phyloP scores from a whole-genome alignment of 148 eudicot species.

The Nepenthes gracilis region DNA sequence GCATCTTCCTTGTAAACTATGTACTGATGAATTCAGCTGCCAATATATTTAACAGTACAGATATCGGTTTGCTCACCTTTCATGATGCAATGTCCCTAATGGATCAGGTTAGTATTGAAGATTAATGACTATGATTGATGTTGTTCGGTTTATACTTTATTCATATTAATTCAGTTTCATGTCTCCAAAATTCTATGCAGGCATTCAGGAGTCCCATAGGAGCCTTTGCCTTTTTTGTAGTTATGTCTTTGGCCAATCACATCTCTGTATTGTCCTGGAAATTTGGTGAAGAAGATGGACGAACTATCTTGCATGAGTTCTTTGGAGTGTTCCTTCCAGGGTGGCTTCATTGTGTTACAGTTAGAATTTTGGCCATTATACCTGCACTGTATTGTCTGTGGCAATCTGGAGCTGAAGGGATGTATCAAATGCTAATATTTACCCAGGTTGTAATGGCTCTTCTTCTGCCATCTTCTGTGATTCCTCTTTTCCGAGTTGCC shows the following conservation, averaged over 20 bases:
- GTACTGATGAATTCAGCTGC: slow-evolving; percentile 71
- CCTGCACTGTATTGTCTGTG: slow-evolving; percentile 65
- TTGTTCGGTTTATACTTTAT: background rate
- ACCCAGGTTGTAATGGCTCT: slow-evolving; percentile 83
- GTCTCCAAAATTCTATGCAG: slow-evolving; percentile 29
- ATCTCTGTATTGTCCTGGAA: slow-evolving; percentile 64
- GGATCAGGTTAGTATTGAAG: slow-evolving; percentile 54
- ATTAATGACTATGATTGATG: background rate
- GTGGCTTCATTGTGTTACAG: slow-evolving; percentile 83
- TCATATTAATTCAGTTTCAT: slow-evolving; percentile 1
- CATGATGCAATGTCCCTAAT: slow-evolving; percentile 70
- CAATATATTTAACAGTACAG: slow-evolving; percentile 58
- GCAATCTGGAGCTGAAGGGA: slow-evolving; percentile 83
- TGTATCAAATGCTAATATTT: slow-evolving; percentile 65
- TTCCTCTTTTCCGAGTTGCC: slow-evolving; percentile 83
- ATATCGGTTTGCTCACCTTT: slow-evolving; percentile 59
- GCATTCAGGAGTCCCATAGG: slow-evolving; percentile 45
- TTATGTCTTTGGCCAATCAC: slow-evolving; percentile 66
- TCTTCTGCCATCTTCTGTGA: slow-evolving; percentile 72
- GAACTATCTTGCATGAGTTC: slow-evolving; percentile 50
- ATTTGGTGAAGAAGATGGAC: slow-evolving; percentile 47
- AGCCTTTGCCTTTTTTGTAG: slow-evolving; percentile 42
- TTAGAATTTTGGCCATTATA: slow-evolving; percentile 64
- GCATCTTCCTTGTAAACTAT: slow-evolving; percentile 75
- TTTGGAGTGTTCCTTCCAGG: slow-evolving; percentile 66